Percentiles rank a stretch among this genome's conserved stretches.
Conservation (phyloP, 1,284 basidiomycete genomes). For the Sanghuangporus sanghuang region DNA sequence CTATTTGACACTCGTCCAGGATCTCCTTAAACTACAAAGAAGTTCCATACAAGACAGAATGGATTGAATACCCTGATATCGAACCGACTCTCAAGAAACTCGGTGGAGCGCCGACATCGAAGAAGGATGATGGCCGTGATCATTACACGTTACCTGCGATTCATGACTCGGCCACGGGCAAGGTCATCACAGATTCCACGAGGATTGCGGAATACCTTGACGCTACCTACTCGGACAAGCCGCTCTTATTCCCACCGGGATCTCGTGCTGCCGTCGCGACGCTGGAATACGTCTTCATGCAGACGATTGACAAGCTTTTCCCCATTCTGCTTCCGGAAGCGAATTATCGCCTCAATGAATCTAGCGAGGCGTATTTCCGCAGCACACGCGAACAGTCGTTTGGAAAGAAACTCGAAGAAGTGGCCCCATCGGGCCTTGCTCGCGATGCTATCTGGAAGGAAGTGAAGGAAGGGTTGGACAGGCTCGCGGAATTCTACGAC, state of each 20-base stretch:
- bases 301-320: background rate
- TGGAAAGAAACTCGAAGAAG: constrained; percentile 32
- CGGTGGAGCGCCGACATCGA: constrained; percentile 15
- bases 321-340: background rate
- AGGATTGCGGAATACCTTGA: constrained; percentile 24
- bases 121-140: constrained; percentile 16
- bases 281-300: background rate
- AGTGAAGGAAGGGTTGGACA: constrained; percentile 27
- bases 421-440: constrained; percentile 16
- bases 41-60: constrained; percentile 19
- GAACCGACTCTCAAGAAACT: constrained; percentile 15
- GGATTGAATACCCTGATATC: constrained; percentile 22
- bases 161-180: constrained; percentile 18
- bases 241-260: constrained; percentile 10
- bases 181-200: constrained; percentile 20
- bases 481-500: constrained; percentile 20
- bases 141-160: constrained; percentile 26
- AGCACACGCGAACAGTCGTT: constrained; percentile 30
- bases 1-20: background rate
- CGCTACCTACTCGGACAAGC: constrained; percentile 19
- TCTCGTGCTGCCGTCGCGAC: background rate
- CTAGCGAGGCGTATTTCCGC: constrained; percentile 35
- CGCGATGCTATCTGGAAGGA: constrained; percentile 26
- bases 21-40: constrained; percentile 11
- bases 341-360: constrained; percentile 21